Evolutionary conservation across 192 early-diverging fungal genomes (phyloP).

Genomic region (Coemansia sp.): DNA sequence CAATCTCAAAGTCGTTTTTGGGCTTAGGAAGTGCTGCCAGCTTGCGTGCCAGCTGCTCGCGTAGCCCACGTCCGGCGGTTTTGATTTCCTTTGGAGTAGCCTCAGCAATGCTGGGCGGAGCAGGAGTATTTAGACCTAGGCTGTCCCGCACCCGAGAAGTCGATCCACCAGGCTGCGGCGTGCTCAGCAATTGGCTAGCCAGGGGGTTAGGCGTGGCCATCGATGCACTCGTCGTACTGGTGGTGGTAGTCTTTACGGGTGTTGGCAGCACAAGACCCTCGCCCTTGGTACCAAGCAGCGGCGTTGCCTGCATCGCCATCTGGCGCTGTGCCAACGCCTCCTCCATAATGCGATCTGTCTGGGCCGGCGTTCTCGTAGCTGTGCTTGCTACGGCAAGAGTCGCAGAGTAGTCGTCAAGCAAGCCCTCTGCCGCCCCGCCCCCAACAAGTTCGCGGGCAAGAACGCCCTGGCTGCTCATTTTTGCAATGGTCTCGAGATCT

Average conservation of each 20-base stretch:
- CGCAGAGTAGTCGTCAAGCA: conserved; percentile 72
- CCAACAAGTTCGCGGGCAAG: conserved; percentile 68
- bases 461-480: conserved; percentile 80
- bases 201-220: conserved; percentile 81
- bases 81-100: conserved; percentile 71
- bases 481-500: conserved; percentile 90
- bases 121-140: conserved; percentile 56
- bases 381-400: conserved; percentile 44
- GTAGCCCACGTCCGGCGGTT: conserved; percentile 45
- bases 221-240: conserved; percentile 55
- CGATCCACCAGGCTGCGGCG: conserved; percentile 5
- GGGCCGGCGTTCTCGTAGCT: conserved; percentile 49
- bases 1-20: conserved; percentile 90
- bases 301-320: conserved; percentile 71
- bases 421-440: conserved; percentile 56
- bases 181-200: conserved; percentile 25
- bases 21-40: conserved; percentile 78
- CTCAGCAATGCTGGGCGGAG: conserved; percentile 18
- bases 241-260: no score
- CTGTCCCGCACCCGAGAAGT: conserved; percentile 58
- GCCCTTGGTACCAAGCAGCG: conserved; percentile 76
- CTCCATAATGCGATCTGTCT: conserved; percentile 64
- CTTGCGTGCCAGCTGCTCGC: conserved; percentile 66
- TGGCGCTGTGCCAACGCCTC: conserved; percentile 84
- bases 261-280: background rate